Percentiles rank a stretch among this genome's conserved stretches.
Evolutionary conservation across 164 flowering plant species (phyloP).

Genomic region (grape (Vitis vinifera)): ASM3070453v1 NC_081810.1:3315001-3315500

Average conservation of each 20-base stretch:
- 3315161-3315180: background rate
- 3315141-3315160: background rate
- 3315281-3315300: background rate
- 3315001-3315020: background rate
- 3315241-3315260: background rate
- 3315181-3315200: background rate
- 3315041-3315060: background rate
- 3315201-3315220: background rate
- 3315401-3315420: too few relatives aligned
- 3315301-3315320: too few relatives aligned
- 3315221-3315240: background rate
- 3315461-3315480: background rate
- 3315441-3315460: too few relatives aligned
- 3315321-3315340: too few relatives aligned
- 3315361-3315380: too few relatives aligned
- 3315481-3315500: background rate
- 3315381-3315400: too few relatives aligned
- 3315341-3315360: too few relatives aligned
- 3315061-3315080: background rate
- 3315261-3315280: background rate
- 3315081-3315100: background rate
- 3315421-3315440: too few relatives aligned
- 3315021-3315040: background rate
- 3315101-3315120: background rate
- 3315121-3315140: background rate